phyloP scores from a whole-genome alignment of 2,329 filamentous ascomycete genomes.

The Pseudopyrenochaeta lycopersici region DNA sequence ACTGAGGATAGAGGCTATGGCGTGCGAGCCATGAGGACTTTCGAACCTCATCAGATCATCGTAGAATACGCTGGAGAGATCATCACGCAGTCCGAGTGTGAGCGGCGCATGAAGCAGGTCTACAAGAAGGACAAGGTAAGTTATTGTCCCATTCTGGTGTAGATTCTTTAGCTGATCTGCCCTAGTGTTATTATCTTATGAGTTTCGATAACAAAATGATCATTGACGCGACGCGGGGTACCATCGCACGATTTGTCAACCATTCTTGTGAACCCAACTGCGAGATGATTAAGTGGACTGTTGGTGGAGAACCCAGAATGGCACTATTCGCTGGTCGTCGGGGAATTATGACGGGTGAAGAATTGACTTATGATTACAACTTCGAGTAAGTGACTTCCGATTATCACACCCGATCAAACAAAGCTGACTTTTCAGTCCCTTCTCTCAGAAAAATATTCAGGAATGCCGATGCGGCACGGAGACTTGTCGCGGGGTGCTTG shows the following conservation, averaged over 20 bases:
- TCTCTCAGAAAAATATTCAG: conserved; percentile 69
- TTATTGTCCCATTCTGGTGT: not conserved
- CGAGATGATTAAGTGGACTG: conserved; percentile 97
- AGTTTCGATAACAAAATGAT: conserved; percentile 98
- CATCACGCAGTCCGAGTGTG: conserved; percentile 92
- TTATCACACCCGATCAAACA: not conserved
- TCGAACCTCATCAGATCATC: conserved; percentile 91
- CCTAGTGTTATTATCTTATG: conserved; percentile 96
- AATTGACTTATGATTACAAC: conserved; percentile 93
- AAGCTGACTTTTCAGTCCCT: conserved; percentile 37
- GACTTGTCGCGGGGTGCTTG: conserved; percentile 69
- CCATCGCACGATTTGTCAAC: conserved; percentile 97
- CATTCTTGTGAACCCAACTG: conserved; percentile 97
- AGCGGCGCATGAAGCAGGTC: conserved; percentile 88
- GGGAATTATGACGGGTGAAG: conserved; percentile 92
- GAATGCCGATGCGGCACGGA: conserved; percentile 69
- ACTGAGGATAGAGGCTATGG: conserved; percentile 89
- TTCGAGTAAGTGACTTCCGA: conserved; percentile 64
- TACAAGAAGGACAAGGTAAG: conserved; percentile 93
- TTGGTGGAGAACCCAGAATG: conserved; percentile 93
- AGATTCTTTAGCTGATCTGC: conserved; percentile 22
- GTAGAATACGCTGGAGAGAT: conserved; percentile 99
- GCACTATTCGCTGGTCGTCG: conserved; percentile 91
- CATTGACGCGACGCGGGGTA: conserved; percentile 94
- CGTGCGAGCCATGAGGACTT: conserved; percentile 88